These are phyloP conservation scores for Sugiyamaella paludigena DNA, from an alignment of 1,139 yeast species.

Conservation along the genomic window DNA sequence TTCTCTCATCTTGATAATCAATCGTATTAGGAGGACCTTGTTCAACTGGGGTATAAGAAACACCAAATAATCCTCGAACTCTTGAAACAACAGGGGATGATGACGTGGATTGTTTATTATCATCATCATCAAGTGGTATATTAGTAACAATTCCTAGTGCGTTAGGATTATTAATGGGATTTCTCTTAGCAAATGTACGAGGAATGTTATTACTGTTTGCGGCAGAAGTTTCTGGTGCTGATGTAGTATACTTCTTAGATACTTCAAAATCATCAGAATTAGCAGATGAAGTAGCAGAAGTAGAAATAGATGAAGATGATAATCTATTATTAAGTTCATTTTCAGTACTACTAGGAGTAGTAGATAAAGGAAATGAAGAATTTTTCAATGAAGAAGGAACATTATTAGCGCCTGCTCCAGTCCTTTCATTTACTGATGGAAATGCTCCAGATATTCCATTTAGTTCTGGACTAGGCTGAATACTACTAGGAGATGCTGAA, in stretches of 20 bases:
- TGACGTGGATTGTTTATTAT: background rate
- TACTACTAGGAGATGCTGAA: conserved; percentile 13
- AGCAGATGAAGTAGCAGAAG: conserved; percentile 2
- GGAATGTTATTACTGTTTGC: background rate
- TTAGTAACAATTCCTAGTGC: no score
- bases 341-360: background rate
- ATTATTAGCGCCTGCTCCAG: background rate
- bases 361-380: background rate
- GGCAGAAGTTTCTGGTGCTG: no score
- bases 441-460: conserved; percentile 1
- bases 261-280: background rate
- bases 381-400: background rate
- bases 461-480: conserved; percentile 16
- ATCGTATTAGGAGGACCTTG: background rate
- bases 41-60: conserved; percentile 2
- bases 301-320: conserved; percentile 2
- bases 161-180: background rate
- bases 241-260: background rate
- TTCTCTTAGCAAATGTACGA: background rate
- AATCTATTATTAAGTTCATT: background rate
- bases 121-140: no score
- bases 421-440: no score
- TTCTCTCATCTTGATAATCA: background rate
- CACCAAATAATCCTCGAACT: conserved; percentile 5
- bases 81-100: background rate